Evolutionary conservation across 1,139 yeast species (phyloP), one percentile per base, ranked within the genome.

Genomic region (Geotrichum bryndzae): DNA sequence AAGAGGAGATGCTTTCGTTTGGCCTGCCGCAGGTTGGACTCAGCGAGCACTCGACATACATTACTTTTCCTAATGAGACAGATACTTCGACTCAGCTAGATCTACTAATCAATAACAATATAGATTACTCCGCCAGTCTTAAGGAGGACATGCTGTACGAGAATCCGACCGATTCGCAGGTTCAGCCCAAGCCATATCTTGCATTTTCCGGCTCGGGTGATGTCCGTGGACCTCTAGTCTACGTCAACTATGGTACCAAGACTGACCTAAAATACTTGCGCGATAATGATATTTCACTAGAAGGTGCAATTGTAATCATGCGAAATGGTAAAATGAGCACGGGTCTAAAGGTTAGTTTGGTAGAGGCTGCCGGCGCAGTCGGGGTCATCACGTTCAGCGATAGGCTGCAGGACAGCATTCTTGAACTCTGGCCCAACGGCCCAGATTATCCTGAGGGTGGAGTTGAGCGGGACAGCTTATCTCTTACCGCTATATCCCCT

Each of bases 401-500:
- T 29, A 78, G 84, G 0, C 46, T 31, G 25, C 53, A 38, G 31
- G 48, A 41, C 48, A 29, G 45, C 45, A 31, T 22, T 6, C n/a
- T 46, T 8, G n/a, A 29, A n/a, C 27, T 41, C 18, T 60, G 62
- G 62, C 62, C 62, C 13, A 57, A 53, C 2, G 62, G 62, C 1
- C 62, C 62, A 5, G 59, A 38, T 2, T 57, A 57, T 31, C 57
- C 62, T 25, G 31, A 45, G n/a, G 62, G 62, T 15, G 60, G 56
- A n/a, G 83, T 88, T 41, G 87, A 86, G 70, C 81, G 84, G 62
- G 81, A 81, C 31, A 81, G 88, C 63, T 88, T 88, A 1, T 96
- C 87, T 0, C 77, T 85, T 50, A 79, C 87, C 0, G 84, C 89
- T 62, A 76, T 78, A 63, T 82, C 83, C 63, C 84, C 95, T 0